phyloP scores from a whole-genome alignment of 2,329 filamentous ascomycete species.

The Exophiala calicioides region DNA sequence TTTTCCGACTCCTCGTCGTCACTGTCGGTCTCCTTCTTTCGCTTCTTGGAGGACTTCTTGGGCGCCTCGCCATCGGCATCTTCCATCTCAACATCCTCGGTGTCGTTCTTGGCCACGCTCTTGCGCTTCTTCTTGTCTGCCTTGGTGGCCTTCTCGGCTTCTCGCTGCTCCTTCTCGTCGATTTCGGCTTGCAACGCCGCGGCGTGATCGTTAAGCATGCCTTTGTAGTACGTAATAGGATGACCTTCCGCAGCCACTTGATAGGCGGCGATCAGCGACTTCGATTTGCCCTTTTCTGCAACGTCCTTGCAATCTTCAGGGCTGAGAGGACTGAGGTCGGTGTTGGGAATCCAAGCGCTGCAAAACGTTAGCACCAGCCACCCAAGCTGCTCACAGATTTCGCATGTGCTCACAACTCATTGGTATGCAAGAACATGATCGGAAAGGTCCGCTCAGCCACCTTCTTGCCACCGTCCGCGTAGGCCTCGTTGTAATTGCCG shows the following conservation, averaged over 20 bases:
- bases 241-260: conserved; percentile 76
- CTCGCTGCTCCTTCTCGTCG: conserved; percentile 66
- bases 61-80: conserved; percentile 55
- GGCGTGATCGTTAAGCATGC: conserved; percentile 65
- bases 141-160: conserved; percentile 59
- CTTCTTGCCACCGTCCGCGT: conserved; percentile 83
- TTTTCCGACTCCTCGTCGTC: conserved; percentile 75
- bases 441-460: conserved; percentile 83
- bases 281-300: conserved; percentile 73
- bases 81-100: conserved; percentile 52
- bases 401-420: conserved; percentile 83
- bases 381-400: not conserved
- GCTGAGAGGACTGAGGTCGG: conserved; percentile 75
- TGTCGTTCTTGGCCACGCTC: conserved; percentile 41
- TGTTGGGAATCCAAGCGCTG: conserved; percentile 91
- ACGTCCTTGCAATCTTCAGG: conserved; percentile 68
- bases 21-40: conserved; percentile 69
- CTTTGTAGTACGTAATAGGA: conserved; percentile 79
- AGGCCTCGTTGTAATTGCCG: conserved; percentile 84
- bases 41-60: conserved; percentile 68
- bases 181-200: conserved; percentile 57
- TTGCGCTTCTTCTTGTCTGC: conserved; percentile 54
- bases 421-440: conserved; percentile 91
- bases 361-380: conserved; percentile 24
- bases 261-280: conserved; percentile 77